A percentile compares a stretch with the other conserved stretches of the same genome.
Conservation (phyloP, 352 stramenopile species). For the Pythium phragmiticola region DNA sequence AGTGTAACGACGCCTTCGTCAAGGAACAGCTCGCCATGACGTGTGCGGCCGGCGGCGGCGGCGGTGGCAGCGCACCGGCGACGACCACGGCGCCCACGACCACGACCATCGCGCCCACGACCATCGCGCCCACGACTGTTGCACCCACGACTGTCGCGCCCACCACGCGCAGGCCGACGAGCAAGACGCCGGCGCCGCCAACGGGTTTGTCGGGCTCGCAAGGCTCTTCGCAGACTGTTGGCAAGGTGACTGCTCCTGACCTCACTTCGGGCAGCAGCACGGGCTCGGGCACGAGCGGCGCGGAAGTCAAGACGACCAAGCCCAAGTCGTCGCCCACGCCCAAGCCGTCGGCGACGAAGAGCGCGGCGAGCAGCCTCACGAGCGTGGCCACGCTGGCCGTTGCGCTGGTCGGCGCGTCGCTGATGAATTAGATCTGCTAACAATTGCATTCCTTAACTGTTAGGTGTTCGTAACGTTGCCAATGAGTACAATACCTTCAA, state of each 20-base stretch:
- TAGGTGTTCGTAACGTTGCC: slow-evolving; percentile 19
- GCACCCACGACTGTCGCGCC: slow-evolving; percentile 10
- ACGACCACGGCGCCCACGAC: slow-evolving; percentile 9
- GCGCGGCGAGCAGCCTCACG: slow-evolving; percentile 1
- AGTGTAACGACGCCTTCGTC: slow-evolving; percentile 27
- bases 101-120: slow-evolving; percentile 12
- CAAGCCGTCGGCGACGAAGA: slow-evolving; percentile 6
- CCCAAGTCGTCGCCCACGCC: slow-evolving; percentile 1
- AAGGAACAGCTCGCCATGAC: slow-evolving; percentile 25
- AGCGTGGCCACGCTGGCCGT: background rate
- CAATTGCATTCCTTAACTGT: slow-evolving; percentile 10
- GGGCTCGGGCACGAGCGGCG: background rate
- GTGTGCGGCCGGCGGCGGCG: slow-evolving; percentile 18
- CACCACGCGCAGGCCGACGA: background rate
- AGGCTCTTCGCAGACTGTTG: no score
- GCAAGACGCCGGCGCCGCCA: background rate
- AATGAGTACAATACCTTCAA: background rate
- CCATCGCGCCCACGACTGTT: slow-evolving; percentile 7
- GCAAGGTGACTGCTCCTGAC: background rate
- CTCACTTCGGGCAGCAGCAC: background rate
- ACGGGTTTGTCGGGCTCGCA: background rate
- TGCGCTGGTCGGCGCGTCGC: slow-evolving; percentile 3
- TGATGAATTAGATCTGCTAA: slow-evolving; percentile 10
- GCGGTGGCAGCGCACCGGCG: slow-evolving; percentile 5
- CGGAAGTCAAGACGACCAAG: background rate